Evolutionary conservation across 2,329 filamentous ascomycete species (phyloP).

Genomic region (Sarocladiaceae sp.): DNA sequence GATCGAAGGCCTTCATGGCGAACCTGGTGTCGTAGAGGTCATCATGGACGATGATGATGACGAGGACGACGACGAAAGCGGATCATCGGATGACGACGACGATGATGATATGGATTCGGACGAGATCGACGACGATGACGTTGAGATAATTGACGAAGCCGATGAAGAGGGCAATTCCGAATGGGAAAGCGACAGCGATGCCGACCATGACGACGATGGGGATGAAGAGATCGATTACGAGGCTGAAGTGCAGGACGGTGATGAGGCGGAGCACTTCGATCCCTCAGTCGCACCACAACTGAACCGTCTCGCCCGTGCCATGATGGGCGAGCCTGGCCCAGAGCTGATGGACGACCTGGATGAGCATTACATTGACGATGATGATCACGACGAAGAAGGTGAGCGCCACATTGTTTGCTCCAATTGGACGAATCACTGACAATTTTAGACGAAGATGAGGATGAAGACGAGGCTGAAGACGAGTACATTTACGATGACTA

Average conservation of each 20-base stretch:
- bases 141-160: slow-evolving; percentile 60
- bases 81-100: slow-evolving; percentile 53
- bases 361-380: slow-evolving; percentile 50
- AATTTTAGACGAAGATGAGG: slow-evolving; percentile 65
- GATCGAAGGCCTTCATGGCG: slow-evolving; percentile 69
- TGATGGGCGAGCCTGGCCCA: slow-evolving; percentile 46
- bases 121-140: slow-evolving; percentile 47
- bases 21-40: slow-evolving; percentile 64
- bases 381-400: slow-evolving; percentile 56
- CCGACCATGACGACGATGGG: slow-evolving; percentile 50
- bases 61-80: slow-evolving; percentile 62
- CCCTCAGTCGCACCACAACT: slow-evolving; percentile 39
- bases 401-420: neutral
- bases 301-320: slow-evolving; percentile 51
- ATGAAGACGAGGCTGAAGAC: slow-evolving; percentile 66
- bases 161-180: slow-evolving; percentile 57
- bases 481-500: slow-evolving; percentile 59
- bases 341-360: slow-evolving; percentile 43
- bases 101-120: slow-evolving; percentile 40
- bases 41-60: slow-evolving; percentile 72
- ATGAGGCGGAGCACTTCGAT: slow-evolving; percentile 42
- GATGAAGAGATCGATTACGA: slow-evolving; percentile 53
- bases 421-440: slow-evolving; percentile 7
- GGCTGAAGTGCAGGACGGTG: slow-evolving; percentile 49
- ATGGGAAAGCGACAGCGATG: slow-evolving; percentile 58